phyloP scores from a whole-genome alignment of 345 rosid genomes.

The Citrus inodora region DNA sequence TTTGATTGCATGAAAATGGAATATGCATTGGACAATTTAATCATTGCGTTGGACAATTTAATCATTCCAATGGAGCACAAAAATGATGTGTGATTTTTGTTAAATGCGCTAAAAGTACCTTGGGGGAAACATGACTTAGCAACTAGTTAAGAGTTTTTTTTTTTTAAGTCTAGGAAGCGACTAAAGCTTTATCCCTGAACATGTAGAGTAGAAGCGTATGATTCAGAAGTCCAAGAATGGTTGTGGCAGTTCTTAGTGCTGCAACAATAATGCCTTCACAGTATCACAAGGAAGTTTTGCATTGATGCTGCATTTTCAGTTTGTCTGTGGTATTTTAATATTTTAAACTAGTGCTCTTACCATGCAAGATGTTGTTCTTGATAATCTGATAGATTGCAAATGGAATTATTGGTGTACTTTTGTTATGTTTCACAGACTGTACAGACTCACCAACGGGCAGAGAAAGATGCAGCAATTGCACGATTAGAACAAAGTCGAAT shows the following conservation, averaged over 20 bases:
- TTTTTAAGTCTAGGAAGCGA: background rate
- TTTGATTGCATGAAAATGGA: background rate
- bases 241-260: background rate
- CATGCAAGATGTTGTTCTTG: background rate
- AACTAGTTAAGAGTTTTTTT: background rate
- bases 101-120: background rate
- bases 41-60: background rate
- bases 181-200: background rate
- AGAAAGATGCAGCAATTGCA: slow-evolving; percentile 86
- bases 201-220: background rate
- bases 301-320: background rate
- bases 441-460: slow-evolving; percentile 79
- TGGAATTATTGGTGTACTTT: background rate
- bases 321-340: background rate
- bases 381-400: background rate
- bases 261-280: background rate
- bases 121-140: background rate
- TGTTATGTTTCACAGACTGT: slow-evolving; percentile 49
- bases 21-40: background rate
- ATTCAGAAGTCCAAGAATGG: background rate
- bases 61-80: background rate
- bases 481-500: slow-evolving; percentile 86
- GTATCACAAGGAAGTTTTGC: background rate
- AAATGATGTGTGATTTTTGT: background rate
- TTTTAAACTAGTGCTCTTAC: background rate